These are phyloP conservation scores for Globisporangium splendens DNA, from an alignment of 352 stramenopile genomes.

Conservation along the genomic window DNA sequence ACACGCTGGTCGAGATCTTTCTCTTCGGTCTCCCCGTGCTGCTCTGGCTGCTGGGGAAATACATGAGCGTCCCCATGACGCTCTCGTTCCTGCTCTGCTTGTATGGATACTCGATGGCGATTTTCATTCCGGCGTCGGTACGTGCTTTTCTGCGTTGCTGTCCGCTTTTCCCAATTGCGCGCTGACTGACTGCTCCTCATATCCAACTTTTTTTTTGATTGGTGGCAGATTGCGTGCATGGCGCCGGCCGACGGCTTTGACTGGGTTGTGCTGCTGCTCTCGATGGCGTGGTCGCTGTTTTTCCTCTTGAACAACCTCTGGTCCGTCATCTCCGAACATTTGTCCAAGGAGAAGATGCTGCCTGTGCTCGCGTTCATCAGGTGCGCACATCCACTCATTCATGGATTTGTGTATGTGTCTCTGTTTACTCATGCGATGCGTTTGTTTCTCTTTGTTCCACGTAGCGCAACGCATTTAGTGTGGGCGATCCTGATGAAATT, in stretches of 20 bases:
- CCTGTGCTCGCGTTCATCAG: slow-evolving; percentile 78
- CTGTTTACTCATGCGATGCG: neutral
- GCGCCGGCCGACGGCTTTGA: slow-evolving; percentile 67
- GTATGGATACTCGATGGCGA: slow-evolving; percentile 80
- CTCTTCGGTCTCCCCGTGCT: slow-evolving; percentile 66
- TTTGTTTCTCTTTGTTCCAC: slow-evolving; percentile 8
- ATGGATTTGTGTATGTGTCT: no score
- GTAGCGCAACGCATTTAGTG: slow-evolving; percentile 70
- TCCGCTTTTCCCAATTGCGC: neutral
- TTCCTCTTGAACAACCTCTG: slow-evolving; percentile 83
- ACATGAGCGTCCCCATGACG: slow-evolving; percentile 67
- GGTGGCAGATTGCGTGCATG: slow-evolving; percentile 68
- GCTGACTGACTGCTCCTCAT: neutral
- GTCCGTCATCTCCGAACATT: slow-evolving; percentile 66
- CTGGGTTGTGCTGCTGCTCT: slow-evolving; percentile 75
- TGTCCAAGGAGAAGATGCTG: slow-evolving; percentile 87
- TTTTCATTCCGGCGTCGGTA: slow-evolving; percentile 82
- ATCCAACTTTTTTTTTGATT: neutral
- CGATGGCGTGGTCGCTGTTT: slow-evolving; percentile 84
- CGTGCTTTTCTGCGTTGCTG: slow-evolving; percentile 10
- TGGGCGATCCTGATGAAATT: slow-evolving; percentile 87
- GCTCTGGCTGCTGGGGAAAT: slow-evolving; percentile 80
- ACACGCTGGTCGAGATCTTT: slow-evolving; percentile 77
- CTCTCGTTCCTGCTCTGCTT: slow-evolving; percentile 82
- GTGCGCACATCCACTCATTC: slow-evolving; percentile 22